Conservation (phyloP, 257 asterid species). For the Parsonsia alboflavescens region DNA sequence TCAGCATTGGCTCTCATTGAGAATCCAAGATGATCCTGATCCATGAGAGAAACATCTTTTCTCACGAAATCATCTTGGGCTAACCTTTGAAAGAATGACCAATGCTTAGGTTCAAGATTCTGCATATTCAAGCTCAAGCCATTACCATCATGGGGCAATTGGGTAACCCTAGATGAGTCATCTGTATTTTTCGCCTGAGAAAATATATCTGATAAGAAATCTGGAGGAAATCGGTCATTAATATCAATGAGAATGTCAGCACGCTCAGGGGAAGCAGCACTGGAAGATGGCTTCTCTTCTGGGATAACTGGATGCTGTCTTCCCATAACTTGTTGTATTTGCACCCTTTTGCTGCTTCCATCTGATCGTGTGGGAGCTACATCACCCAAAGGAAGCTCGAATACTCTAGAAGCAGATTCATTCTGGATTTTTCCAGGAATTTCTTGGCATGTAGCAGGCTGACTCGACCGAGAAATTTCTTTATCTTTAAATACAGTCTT, state of each 20-base stretch:
- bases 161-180: slow-evolving; percentile 33
- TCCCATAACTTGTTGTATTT: slow-evolving; percentile 23
- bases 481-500: slow-evolving; percentile 30
- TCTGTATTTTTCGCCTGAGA: slow-evolving; percentile 47
- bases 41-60: slow-evolving; percentile 81
- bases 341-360: slow-evolving; percentile 23
- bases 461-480: slow-evolving; percentile 29
- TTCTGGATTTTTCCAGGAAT: slow-evolving; percentile 26
- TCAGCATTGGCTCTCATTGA: slow-evolving; percentile 42
- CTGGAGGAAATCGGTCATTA: slow-evolving; percentile 81
- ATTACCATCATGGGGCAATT: slow-evolving; percentile 47
- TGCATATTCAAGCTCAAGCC: slow-evolving; percentile 65
- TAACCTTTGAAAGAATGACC: slow-evolving; percentile 76
- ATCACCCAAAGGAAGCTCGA: slow-evolving; percentile 31
- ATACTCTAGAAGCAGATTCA: slow-evolving; percentile 33
- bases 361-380: slow-evolving; percentile 30
- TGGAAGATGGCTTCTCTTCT: slow-evolving; percentile 35
- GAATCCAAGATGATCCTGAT: slow-evolving; percentile 75
- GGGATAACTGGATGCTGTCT: slow-evolving; percentile 36
- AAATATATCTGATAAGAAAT: slow-evolving; percentile 75
- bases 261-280: slow-evolving; percentile 36
- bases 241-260: slow-evolving; percentile 75
- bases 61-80: slow-evolving; percentile 56
- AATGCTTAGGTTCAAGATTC: slow-evolving; percentile 73
- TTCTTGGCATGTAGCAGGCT: slow-evolving; percentile 29